Conservation (phyloP, 2,329 filamentous ascomycete genomes). For the Arthrobotrys sinensis region DNA sequence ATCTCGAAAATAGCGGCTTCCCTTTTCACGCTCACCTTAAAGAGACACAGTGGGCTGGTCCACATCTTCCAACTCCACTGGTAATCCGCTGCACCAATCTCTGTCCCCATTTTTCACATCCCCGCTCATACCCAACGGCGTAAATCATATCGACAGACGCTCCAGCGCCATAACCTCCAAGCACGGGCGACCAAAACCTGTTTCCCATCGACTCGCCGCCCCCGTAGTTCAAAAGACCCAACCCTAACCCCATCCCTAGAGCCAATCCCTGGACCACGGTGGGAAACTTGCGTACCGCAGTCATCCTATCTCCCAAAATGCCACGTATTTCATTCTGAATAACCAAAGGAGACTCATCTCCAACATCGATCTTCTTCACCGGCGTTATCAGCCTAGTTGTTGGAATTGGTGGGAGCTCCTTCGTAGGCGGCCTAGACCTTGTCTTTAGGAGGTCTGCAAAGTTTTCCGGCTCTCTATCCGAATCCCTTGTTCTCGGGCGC, state of each 20-base stretch:
- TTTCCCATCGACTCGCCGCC: conserved; percentile 52
- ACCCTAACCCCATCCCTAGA: conserved; percentile 52
- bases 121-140: conserved; percentile 54
- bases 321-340: conserved; percentile 60
- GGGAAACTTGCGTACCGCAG: conserved; percentile 56
- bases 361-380: conserved; percentile 59
- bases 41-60: conserved; percentile 54
- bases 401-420: conserved; percentile 52
- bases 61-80: conserved; percentile 51
- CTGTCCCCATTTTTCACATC: conserved; percentile 60
- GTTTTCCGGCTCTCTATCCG: conserved; percentile 47
- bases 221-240: conserved; percentile 56
- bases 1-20: background rate
- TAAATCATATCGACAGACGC: conserved; percentile 57
- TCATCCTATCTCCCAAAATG: conserved; percentile 58
- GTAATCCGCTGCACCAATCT: conserved; percentile 49
- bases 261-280: conserved; percentile 58
- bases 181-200: conserved; percentile 57
- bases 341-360: conserved; percentile 42
- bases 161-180: conserved; percentile 42
- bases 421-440: conserved; percentile 43
- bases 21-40: conserved; percentile 36
- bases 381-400: conserved; percentile 50
- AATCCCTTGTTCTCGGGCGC: conserved; percentile 51
- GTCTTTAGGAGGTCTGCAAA: conserved; percentile 50